Percentiles rank a stretch among this genome's conserved stretches.
Evolutionary conservation across 2,329 filamentous ascomycete genomes (phyloP).

Genomic region (Paecilomyces sp.): DNA sequence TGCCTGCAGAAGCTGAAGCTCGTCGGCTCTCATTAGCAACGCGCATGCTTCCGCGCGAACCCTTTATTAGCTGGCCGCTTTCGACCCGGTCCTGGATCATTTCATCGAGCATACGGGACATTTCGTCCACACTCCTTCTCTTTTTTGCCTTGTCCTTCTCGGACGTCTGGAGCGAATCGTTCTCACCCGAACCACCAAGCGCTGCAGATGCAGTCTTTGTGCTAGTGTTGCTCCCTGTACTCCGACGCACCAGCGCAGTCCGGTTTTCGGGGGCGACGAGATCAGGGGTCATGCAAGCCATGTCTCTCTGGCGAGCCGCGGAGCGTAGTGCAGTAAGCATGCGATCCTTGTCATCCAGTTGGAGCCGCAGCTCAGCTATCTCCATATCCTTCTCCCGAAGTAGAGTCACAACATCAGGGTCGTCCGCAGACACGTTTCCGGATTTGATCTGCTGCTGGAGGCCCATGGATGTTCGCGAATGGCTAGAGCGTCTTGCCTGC

Average conservation of each 20-base stretch:
- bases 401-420: slow-evolving; percentile 64
- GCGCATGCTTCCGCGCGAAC: slow-evolving; percentile 60
- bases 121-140: slow-evolving; percentile 73
- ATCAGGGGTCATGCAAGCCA: slow-evolving; percentile 55
- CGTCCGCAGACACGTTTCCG: slow-evolving; percentile 66
- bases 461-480: slow-evolving; percentile 75
- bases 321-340: slow-evolving; percentile 85
- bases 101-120: slow-evolving; percentile 88
- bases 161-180: slow-evolving; percentile 23
- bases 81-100: slow-evolving; percentile 91
- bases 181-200: slow-evolving; percentile 14
- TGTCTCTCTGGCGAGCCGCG: slow-evolving; percentile 77
- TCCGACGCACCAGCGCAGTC: slow-evolving; percentile 18
- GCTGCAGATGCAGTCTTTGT: slow-evolving; percentile 14
- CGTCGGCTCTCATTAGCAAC: slow-evolving; percentile 40
- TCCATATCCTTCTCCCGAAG: slow-evolving; percentile 87
- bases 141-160: slow-evolving; percentile 43
- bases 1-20: slow-evolving; percentile 20
- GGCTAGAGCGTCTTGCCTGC: slow-evolving; percentile 83
- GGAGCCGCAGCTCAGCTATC: slow-evolving; percentile 81
- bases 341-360: slow-evolving; percentile 87
- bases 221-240: slow-evolving; percentile 23
- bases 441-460: slow-evolving; percentile 53
- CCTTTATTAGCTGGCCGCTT: slow-evolving; percentile 62
- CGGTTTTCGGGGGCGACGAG: slow-evolving; percentile 23